Conservation (phyloP, 2,329 filamentous ascomycete species). For the Lachnellula willkommii region DNA sequence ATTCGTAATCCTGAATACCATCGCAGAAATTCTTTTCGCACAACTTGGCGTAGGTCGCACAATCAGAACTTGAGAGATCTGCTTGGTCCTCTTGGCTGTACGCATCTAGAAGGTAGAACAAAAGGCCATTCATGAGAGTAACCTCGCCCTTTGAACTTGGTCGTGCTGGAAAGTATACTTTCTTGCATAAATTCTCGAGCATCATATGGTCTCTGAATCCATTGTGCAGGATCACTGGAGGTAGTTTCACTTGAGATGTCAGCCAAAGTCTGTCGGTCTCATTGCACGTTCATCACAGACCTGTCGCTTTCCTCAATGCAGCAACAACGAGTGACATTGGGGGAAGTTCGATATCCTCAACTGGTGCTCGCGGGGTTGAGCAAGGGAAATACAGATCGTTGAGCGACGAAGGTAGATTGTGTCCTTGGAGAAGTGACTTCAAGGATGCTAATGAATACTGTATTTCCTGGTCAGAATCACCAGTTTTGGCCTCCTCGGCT, state of each 20-base stretch:
- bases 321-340: constrained; percentile 9
- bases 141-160: constrained; percentile 9
- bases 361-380: neutral
- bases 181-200: constrained; percentile 13
- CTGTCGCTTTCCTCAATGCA: constrained; percentile 3
- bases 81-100: constrained; percentile 3
- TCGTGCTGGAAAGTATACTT: constrained; percentile 15
- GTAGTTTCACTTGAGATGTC: constrained; percentile 4
- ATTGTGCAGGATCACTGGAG: constrained; percentile 11
- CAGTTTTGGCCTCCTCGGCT: constrained; percentile 3
- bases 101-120: constrained; percentile 12
- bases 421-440: constrained; percentile 8
- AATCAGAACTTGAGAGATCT: constrained; percentile 2
- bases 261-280: neutral
- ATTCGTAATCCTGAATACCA: constrained; percentile 12
- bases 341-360: constrained; percentile 8
- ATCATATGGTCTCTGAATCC: constrained; percentile 10
- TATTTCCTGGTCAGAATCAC: constrained; percentile 7
- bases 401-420: constrained; percentile 2
- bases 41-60: constrained; percentile 7
- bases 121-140: constrained; percentile 10
- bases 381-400: constrained; percentile 9
- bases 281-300: neutral
- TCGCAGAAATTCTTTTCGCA: constrained; percentile 14
- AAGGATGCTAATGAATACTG: constrained; percentile 7